These are phyloP conservation scores for Microbotryum violaceum DNA, from an alignment of 1,284 basidiomycete species.

Conservation along the genomic window DNA sequence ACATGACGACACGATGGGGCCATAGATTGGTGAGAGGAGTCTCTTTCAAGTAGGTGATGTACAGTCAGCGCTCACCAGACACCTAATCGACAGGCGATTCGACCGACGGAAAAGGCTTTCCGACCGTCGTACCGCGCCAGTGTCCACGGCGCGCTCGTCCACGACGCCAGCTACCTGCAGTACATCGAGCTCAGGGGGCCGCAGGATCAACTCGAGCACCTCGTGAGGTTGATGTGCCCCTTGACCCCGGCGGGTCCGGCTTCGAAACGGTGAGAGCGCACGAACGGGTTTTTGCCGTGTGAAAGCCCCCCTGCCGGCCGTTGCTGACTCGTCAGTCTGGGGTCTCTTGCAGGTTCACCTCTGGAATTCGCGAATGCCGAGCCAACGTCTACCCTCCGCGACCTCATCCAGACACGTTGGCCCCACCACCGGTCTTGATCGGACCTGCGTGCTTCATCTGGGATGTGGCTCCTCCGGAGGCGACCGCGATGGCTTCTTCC, in stretches of 20 bases:
- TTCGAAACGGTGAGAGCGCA: constrained; percentile 6
- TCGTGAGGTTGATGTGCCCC: constrained; percentile 39
- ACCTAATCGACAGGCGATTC: constrained; percentile 50
- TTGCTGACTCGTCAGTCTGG: constrained; percentile 4
- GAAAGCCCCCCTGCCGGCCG: background rate
- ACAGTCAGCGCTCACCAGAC: no score
- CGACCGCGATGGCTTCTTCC: constrained; percentile 31
- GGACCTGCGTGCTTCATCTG: constrained; percentile 67
- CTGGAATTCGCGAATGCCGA: constrained; percentile 42
- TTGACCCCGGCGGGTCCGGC: background rate
- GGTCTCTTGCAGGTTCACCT: constrained; percentile 51
- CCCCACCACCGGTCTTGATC: constrained; percentile 46
- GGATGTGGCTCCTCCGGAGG: constrained; percentile 40
- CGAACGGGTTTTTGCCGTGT: background rate
- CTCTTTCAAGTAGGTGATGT: no score
- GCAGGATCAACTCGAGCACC: constrained; percentile 49
- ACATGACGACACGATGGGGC: constrained; percentile 84
- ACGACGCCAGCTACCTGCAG: constrained; percentile 76
- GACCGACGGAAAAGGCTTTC: constrained; percentile 81
- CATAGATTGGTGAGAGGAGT: constrained; percentile 59
- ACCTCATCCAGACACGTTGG: constrained; percentile 8
- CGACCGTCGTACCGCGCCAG: constrained; percentile 80
- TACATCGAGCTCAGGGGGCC: constrained; percentile 64
- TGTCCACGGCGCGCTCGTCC: constrained; percentile 68
- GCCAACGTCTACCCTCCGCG: constrained; percentile 36